Percentiles rank a stretch among this genome's conserved stretches.
Conservation (phyloP, 768 basidiomycete species). For the Saitozyma sp. region DNA sequence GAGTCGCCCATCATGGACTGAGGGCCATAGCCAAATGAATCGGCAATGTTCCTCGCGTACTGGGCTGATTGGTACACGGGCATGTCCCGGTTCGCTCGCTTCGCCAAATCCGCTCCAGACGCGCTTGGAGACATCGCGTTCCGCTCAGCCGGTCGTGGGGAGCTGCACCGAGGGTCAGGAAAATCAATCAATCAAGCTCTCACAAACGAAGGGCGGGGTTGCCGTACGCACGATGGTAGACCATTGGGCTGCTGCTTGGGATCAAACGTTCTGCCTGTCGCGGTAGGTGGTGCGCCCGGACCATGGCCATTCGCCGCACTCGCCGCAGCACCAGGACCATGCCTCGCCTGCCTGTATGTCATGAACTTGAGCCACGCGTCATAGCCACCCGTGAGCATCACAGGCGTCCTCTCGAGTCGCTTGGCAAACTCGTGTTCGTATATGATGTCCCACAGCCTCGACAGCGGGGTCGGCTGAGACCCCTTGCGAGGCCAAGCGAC, state of each 20-base stretch:
- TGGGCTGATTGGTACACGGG: conserved; percentile 46
- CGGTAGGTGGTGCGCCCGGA: too few species aligned
- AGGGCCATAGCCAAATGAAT: conserved; percentile 36
- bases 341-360: conserved; percentile 51
- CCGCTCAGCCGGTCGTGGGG: conserved; percentile 8
- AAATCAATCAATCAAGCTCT: too few species aligned
- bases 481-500: conserved; percentile 59
- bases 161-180: too few species aligned
- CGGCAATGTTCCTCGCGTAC: conserved; percentile 39
- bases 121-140: conserved; percentile 11
- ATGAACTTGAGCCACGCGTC: conserved; percentile 71
- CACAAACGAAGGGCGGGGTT: too few species aligned
- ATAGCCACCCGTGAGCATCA: conserved; percentile 80
- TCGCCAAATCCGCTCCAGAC: conserved; percentile 14
- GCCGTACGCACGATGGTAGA: too few species aligned
- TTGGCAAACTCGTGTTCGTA: conserved; percentile 68
- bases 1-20: conserved; percentile 48
- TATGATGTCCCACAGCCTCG: conserved; percentile 66
- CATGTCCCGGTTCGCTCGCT: conserved; percentile 41
- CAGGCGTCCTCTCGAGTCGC: conserved; percentile 68
- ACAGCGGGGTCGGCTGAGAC: conserved; percentile 59
- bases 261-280: too few species aligned
- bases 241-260: too few species aligned
- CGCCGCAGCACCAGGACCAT: conserved; percentile 5
- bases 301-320: too few species aligned